Conservation (phyloP, 345 rosid species). For the Hibiscus syriacus region DNA sequence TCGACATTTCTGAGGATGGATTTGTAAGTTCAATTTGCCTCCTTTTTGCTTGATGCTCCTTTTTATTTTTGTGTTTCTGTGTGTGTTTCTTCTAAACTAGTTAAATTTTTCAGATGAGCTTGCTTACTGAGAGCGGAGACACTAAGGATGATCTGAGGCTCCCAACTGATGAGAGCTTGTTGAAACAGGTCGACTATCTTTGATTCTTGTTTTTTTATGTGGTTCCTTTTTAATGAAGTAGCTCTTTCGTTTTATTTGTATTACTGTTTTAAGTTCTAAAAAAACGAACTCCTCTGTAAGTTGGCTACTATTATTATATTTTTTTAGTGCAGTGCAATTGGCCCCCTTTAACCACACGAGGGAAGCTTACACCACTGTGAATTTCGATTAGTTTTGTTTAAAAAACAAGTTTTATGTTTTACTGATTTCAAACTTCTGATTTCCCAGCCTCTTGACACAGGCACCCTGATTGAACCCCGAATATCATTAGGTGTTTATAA, state of each 20-base stretch:
- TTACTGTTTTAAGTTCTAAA: too few relatives aligned
- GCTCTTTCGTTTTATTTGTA: too few relatives aligned
- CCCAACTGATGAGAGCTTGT: not conserved
- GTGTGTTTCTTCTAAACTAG: not conserved
- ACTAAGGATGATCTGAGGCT: not conserved
- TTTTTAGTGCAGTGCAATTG: too few relatives aligned
- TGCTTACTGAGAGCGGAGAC: not conserved
- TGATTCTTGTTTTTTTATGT: not conserved
- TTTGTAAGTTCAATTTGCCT: constrained; percentile 29
- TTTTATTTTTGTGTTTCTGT: too few relatives aligned
- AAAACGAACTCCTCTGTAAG: too few relatives aligned
- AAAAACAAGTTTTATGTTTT: not conserved
- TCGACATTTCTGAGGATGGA: constrained; percentile 60
- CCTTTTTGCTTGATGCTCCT: not conserved
- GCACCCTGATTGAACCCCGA: not conserved
- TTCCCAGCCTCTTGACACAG: not conserved
- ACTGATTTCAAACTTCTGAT: too few relatives aligned
- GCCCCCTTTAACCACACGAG: too few relatives aligned
- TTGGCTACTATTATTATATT: too few relatives aligned
- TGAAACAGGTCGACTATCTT: not conserved
- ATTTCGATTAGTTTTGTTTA: too few relatives aligned
- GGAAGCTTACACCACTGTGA: too few relatives aligned
- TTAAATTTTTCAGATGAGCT: not conserved
- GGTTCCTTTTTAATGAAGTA: not conserved
- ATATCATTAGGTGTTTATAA: too few relatives aligned